Base-by-base conservation (phyloP, 441 rosid species). In the Mallotus japonicus region DNA sequence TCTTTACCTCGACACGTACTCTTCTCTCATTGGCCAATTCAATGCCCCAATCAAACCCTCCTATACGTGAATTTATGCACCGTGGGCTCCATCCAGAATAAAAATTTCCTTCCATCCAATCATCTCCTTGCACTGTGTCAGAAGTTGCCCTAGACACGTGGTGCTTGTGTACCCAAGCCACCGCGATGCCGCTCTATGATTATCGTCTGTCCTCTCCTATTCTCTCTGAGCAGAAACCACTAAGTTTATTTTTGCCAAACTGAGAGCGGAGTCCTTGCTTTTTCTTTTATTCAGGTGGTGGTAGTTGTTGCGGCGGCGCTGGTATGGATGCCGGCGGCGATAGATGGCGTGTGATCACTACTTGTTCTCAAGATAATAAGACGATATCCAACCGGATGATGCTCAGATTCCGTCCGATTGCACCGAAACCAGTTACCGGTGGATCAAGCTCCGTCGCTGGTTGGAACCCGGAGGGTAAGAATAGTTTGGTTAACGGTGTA, bases 381-480 rank as follows among this genome's bases (percentile, higher is more conserved):
- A 71, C 73, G 74, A 76, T 83, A 58, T 78, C 80, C 73, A 75
- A 82, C 70, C 75, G 76, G 56, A 65, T 80, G 68, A 85, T 86
- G 94, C 89, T 86, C 55, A 78, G 87, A 78, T 89, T 81, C 80
- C 78, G 91, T 70, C 97, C 92, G 74, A 88, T 88, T 68, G 97
- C 89, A 19, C 92, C 97, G 55, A 91, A 84, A 78, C 91, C 91
- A 34, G 82, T 73, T 59, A 34, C 74, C n/a, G 79, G 81, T 6
- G 86, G 78, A 28, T 64, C 73, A 78, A 20, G 59, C 16, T 37
- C 80, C 8, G 4, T 22, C 60, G 78, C 82, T 67, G 69, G 19
- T 7, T 6, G 42, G 42, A 46, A 44, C 50, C 69, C 69, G 40
- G 82, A 75, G 40, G 77, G 65, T 37, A 75, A 65, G 62, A 57